Evolutionary conservation across 75 land plant species (phyloP).

Genomic region (Pinus albicaulis): DNA sequence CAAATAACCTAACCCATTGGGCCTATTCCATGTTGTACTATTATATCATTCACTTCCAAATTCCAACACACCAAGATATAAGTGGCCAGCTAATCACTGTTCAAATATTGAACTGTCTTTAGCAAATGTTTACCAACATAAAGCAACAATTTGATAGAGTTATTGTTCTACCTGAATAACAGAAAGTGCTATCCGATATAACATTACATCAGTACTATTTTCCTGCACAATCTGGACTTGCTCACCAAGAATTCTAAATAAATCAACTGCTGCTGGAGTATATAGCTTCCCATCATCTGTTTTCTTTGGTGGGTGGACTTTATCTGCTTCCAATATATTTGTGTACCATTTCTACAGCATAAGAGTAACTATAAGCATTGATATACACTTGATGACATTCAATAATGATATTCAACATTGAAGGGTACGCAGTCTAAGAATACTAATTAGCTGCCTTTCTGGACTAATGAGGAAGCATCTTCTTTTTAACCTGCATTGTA

Average conservation of each 20-base stretch:
- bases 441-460: not conserved
- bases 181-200: conserved; percentile 91
- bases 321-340: conserved; percentile 92
- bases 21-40: no score
- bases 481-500: conserved; percentile 67
- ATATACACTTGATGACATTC: not conserved
- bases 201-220: conserved; percentile 98
- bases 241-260: conserved; percentile 92
- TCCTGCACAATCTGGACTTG: conserved; percentile 97
- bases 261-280: conserved; percentile 96
- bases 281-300: conserved; percentile 91
- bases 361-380: conserved; percentile 8
- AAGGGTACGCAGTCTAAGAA: not conserved
- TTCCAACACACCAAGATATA: not conserved
- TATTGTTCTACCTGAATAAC: conserved; percentile 70
- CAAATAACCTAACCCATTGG: no score
- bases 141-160: not conserved
- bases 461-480: not conserved
- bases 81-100: not conserved
- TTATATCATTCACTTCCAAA: no score
- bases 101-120: not conserved
- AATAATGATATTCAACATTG: not conserved
- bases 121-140: not conserved
- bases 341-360: conserved; percentile 90
- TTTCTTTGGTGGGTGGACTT: conserved; percentile 81